Evolutionary conservation across 345 rosid genomes (phyloP).

Genomic region (Leavenworthia alabamica): DNA sequence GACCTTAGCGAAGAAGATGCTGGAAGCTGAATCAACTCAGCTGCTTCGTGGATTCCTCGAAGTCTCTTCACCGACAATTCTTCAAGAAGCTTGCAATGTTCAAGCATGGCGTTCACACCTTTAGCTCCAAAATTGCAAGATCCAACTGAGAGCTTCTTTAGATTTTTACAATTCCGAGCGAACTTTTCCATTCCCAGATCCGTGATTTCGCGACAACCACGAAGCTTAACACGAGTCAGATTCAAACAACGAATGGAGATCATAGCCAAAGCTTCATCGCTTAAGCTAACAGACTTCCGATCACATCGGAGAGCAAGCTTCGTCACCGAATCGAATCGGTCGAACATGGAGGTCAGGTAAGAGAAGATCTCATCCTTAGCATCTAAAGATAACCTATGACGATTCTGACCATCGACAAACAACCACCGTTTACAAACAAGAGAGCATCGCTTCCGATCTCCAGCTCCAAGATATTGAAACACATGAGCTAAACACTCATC

Average conservation of each 20-base stretch:
- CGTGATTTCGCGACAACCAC: conserved; percentile 79
- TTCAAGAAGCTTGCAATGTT: conserved; percentile 54
- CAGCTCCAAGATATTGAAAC: conserved; percentile 61
- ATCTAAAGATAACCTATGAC: conserved; percentile 61
- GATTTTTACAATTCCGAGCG: conserved; percentile 44
- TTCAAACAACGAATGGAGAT: conserved; percentile 57
- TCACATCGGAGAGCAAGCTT: conserved; percentile 73
- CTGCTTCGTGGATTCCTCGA: conserved; percentile 51
- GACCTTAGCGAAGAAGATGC: conserved; percentile 51
- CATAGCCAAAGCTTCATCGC: conserved; percentile 51
- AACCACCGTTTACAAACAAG: conserved; percentile 73
- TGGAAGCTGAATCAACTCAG: conserved; percentile 43
- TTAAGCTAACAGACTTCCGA: conserved; percentile 52
- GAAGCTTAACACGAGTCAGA: conserved; percentile 80
- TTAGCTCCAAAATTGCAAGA: conserved; percentile 78
- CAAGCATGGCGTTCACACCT: conserved; percentile 61
- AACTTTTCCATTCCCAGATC: conserved; percentile 64
- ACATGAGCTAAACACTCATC: conserved; percentile 77
- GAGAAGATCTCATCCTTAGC: conserved; percentile 49
- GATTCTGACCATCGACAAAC: conserved; percentile 65
- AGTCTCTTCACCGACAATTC: conserved; percentile 83
- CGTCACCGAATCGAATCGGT: conserved; percentile 66
- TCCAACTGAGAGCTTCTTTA: conserved; percentile 69
- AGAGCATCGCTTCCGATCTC: conserved; percentile 71
- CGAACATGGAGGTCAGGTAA: conserved; percentile 39